Conservation (phyloP, 2,329 filamentous ascomycete genomes). For the Aspergillus texensis region DNA sequence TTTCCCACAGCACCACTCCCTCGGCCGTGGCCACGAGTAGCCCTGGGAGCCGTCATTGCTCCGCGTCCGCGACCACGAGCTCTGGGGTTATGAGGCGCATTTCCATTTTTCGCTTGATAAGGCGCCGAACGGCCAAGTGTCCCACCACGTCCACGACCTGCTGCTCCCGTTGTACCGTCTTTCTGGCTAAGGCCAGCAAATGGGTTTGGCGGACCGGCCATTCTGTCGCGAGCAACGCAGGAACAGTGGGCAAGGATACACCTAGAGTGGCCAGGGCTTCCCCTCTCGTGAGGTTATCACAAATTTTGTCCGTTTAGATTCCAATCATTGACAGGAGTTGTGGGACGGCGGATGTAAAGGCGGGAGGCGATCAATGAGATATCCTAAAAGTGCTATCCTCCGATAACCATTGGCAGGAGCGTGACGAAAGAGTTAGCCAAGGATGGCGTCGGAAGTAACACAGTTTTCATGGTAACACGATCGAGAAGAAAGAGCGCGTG, state of each 20-base stretch:
- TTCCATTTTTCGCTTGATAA: slow-evolving; percentile 22
- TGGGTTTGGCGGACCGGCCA: slow-evolving; percentile 35
- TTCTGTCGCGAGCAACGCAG: slow-evolving; percentile 31
- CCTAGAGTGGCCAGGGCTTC: not conserved
- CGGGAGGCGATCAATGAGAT: slow-evolving; percentile 8
- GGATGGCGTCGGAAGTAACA: slow-evolving; percentile 6
- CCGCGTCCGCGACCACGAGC: slow-evolving; percentile 27
- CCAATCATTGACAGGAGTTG: not conserved
- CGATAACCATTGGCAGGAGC: slow-evolving; percentile 21
- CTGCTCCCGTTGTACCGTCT: slow-evolving; percentile 26
- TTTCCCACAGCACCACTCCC: slow-evolving; percentile 18
- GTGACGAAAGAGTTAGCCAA: slow-evolving; percentile 25
- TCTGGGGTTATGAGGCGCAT: slow-evolving; percentile 19
- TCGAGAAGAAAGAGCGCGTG: slow-evolving; percentile 10
- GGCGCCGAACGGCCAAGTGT: slow-evolving; percentile 16
- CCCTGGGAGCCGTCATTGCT: slow-evolving; percentile 14
- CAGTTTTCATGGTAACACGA: slow-evolving; percentile 10
- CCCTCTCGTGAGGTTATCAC: not conserved
- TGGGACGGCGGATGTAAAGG: slow-evolving; percentile 1
- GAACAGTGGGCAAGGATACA: slow-evolving; percentile 21
- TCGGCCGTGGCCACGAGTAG: slow-evolving; percentile 23
- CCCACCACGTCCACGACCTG: slow-evolving; percentile 31
- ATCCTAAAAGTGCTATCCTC: slow-evolving; percentile 20
- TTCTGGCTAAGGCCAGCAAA: slow-evolving; percentile 31
- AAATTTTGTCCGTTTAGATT: not conserved